Evolutionary conservation across 208 protist genomes (phyloP).

Genomic region (Crithidia brevicula): DNA sequence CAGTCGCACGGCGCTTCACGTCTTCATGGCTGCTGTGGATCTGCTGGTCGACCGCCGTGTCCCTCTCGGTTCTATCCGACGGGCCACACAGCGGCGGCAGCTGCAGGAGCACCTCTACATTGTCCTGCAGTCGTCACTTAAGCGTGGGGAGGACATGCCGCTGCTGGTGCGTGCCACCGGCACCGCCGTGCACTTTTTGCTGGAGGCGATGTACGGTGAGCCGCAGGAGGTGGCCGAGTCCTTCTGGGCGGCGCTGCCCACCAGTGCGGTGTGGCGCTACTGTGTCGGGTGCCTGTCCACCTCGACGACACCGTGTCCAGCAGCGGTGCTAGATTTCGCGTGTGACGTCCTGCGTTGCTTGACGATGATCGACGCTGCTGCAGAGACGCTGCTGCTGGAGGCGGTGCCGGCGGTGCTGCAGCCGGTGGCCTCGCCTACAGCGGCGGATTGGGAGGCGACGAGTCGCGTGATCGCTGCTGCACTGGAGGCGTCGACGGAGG

Average conservation of each 20-base stretch:
- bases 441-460: constrained; percentile 26
- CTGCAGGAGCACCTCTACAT: constrained; percentile 58
- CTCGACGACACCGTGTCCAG: background rate
- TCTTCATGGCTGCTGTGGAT: constrained; percentile 49
- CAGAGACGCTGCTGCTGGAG: constrained; percentile 43
- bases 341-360: constrained; percentile 62
- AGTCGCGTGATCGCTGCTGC: constrained; percentile 55
- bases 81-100: constrained; percentile 53
- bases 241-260: constrained; percentile 63
- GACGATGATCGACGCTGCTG: constrained; percentile 45
- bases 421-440: background rate
- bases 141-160: constrained; percentile 23
- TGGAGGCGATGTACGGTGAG: constrained; percentile 47
- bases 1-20: constrained; percentile 20
- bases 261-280: constrained; percentile 52
- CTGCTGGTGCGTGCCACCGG: constrained; percentile 37
- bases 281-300: constrained; percentile 30
- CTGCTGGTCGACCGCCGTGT: constrained; percentile 70
- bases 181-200: constrained; percentile 52
- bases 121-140: constrained; percentile 26
- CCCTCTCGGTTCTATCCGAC: constrained; percentile 58
- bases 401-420: constrained; percentile 44
- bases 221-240: constrained; percentile 56
- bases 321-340: constrained; percentile 32
- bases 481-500: constrained; percentile 63